Base-by-base conservation (phyloP, 208 protist genomes). In the Herpetomonas tarakana region DNA sequence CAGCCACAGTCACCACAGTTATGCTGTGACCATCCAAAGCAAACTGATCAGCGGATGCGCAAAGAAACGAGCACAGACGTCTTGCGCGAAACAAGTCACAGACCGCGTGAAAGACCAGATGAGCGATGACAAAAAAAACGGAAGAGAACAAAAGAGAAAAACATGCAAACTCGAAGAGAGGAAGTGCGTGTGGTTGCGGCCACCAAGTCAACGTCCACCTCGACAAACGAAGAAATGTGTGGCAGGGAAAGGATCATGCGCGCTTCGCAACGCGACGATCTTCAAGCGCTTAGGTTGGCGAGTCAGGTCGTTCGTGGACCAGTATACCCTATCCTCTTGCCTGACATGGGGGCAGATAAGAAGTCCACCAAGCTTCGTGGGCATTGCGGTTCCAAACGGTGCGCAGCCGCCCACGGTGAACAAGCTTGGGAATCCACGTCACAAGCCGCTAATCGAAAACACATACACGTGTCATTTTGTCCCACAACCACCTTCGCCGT, bases 101-200 rank as follows among this genome's bases (percentile, higher is more conserved):
- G n/a, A n/a, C n/a, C n/a, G n/a, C n/a, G n/a, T n/a, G n/a, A n/a
- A n/a, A n/a, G n/a, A n/a, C n/a, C n/a, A n/a, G n/a, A n/a, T n/a
- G n/a, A n/a, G n/a, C n/a, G n/a, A n/a, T n/a, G n/a, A n/a, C n/a
- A n/a, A n/a, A n/a, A n/a, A n/a, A n/a, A n/a, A n/a, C n/a, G n/a
- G n/a, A n/a, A n/a, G n/a, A n/a, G n/a, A n/a, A n/a, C n/a, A 49
- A 24, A 31, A 27, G 18, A 30, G 6, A 56, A 56, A 56, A 56
- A 16, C 26, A 56, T 18, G 29, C 9, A 7, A 41, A 41, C 16
- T 11, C 4, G 3, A 28, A 1, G 6, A 24, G 24, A 30, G 16
- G 11, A 29, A 52, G 49, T n/a, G n/a, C n/a, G n/a, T n/a, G n/a
- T n/a, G n/a, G n/a, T n/a, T n/a, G n/a, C n/a, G n/a, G n/a, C n/a